Evolutionary conservation across 2,329 filamentous ascomycete species (phyloP).

Genomic region (Xenosphaeropsis pyriputrescens): DNA sequence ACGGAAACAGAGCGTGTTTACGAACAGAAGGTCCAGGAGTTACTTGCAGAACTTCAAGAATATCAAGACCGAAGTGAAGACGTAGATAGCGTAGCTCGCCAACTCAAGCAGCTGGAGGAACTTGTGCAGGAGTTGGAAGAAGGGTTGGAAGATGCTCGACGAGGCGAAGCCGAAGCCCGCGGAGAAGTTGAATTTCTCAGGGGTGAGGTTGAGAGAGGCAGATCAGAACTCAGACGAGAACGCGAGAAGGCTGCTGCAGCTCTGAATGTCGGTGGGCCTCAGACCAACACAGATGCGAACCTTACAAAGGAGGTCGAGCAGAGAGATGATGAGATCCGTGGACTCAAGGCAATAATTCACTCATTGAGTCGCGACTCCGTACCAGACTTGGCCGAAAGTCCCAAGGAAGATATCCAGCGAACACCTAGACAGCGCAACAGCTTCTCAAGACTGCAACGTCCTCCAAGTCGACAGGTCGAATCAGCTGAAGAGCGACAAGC

Average conservation of each 20-base stretch:
- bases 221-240: slow-evolving; percentile 76
- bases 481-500: slow-evolving; percentile 39
- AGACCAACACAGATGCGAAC: slow-evolving; percentile 17
- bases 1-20: slow-evolving; percentile 94
- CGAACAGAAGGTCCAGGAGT: slow-evolving; percentile 77
- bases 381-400: slow-evolving; percentile 11
- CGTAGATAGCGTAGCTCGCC: slow-evolving; percentile 77
- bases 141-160: slow-evolving; percentile 82
- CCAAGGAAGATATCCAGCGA: slow-evolving; percentile 12
- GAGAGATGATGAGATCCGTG: slow-evolving; percentile 93
- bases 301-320: slow-evolving; percentile 69
- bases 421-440: slow-evolving; percentile 14
- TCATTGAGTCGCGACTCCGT: slow-evolving; percentile 67
- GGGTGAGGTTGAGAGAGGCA: slow-evolving; percentile 84
- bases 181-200: slow-evolving; percentile 92
- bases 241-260: slow-evolving; percentile 63
- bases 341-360: slow-evolving; percentile 95
- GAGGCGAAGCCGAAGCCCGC: slow-evolving; percentile 88
- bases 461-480: slow-evolving; percentile 28
- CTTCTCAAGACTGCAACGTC: slow-evolving; percentile 3
- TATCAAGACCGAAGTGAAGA: slow-evolving; percentile 73
- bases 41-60: slow-evolving; percentile 73
- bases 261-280: slow-evolving; percentile 26
- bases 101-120: slow-evolving; percentile 91
- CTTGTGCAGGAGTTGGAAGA: slow-evolving; percentile 95